These are phyloP conservation scores for Penicillium nordicum DNA, from an alignment of 2,329 filamentous ascomycete genomes.

Conservation along the genomic window DNA sequence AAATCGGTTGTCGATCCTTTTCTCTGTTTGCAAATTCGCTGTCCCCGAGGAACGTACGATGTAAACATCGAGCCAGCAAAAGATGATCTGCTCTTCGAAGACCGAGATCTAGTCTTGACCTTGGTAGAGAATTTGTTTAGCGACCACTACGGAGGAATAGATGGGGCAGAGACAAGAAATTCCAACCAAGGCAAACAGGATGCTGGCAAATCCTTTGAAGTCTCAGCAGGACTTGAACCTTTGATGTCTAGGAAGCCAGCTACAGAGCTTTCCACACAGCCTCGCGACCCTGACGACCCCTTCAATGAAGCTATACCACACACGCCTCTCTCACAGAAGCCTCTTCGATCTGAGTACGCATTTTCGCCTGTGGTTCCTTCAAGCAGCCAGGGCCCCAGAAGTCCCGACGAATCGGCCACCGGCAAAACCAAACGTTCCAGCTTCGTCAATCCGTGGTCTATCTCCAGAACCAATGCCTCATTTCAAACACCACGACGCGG, in stretches of 20 bases:
- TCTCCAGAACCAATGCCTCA: conserved; percentile 14
- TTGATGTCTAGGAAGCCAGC: conserved; percentile 13
- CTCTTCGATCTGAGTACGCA: background rate
- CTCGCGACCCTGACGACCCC: background rate
- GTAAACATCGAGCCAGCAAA: conserved; percentile 62
- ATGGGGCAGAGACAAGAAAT: background rate
- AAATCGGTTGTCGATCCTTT: conserved; percentile 51
- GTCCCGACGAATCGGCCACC: background rate
- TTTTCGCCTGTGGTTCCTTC: background rate
- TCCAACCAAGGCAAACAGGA: background rate
- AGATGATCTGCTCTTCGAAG: conserved; percentile 59
- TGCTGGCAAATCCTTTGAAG: background rate
- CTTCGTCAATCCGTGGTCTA: conserved; percentile 16
- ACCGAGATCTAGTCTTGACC: conserved; percentile 44
- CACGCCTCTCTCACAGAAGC: background rate
- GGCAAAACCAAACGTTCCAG: background rate
- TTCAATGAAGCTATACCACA: background rate
- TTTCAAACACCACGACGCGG: conserved; percentile 10
- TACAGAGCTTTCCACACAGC: background rate
- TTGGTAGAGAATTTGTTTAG: conserved; percentile 46
- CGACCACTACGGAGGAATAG: conserved; percentile 33
- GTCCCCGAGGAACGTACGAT: conserved; percentile 56
- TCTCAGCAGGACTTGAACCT: conserved; percentile 3
- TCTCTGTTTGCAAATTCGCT: conserved; percentile 53
- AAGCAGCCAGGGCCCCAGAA: background rate